Percentiles rank a stretch among this genome's conserved stretches.
These are phyloP conservation scores for Lathyrus aphaca DNA, from an alignment of 306 rosid genomes.

Conservation along the genomic window DNA sequence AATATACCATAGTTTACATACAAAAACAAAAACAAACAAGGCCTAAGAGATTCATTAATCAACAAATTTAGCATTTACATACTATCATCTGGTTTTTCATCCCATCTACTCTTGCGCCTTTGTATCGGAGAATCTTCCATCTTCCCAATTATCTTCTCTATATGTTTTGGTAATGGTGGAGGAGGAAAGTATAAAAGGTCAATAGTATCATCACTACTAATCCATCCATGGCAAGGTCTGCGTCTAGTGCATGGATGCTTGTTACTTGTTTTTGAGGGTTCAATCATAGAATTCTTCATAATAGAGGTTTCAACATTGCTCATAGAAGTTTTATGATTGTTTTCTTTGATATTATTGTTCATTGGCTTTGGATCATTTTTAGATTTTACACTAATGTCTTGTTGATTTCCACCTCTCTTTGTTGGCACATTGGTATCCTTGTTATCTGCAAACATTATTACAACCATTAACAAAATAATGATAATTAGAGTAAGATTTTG, in stretches of 20 bases:
- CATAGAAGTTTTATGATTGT: not conserved
- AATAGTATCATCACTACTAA: slow-evolving; percentile 32
- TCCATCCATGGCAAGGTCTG: slow-evolving; percentile 63
- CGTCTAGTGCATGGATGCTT: slow-evolving; percentile 20
- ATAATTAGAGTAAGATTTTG: not conserved
- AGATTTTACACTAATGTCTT: not conserved
- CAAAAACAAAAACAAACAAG: not conserved
- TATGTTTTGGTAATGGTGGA: slow-evolving; percentile 41
- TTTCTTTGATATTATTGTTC: slow-evolving; percentile 26
- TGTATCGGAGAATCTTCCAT: not conserved
- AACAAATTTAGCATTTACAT: slow-evolving; percentile 16
- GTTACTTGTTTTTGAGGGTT: slow-evolving; percentile 21
- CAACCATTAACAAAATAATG: slow-evolving; percentile 7
- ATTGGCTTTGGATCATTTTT: not conserved
- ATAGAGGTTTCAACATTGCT: not conserved
- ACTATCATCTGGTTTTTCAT: slow-evolving; percentile 46
- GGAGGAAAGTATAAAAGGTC: slow-evolving; percentile 37
- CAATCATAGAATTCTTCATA: slow-evolving; percentile 8
- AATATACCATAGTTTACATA: not conserved
- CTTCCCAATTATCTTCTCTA: slow-evolving; percentile 33
- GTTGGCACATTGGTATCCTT: slow-evolving; percentile 4
- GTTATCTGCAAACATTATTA: slow-evolving; percentile 34
- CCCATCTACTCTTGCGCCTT: slow-evolving; percentile 62
- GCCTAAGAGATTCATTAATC: not conserved
- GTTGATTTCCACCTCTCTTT: slow-evolving; percentile 15